Percentiles rank a stretch among this genome's conserved stretches.
phyloP scores from a whole-genome alignment of 768 basidiomycete species.

The Psilocybe azurescens region DNA sequence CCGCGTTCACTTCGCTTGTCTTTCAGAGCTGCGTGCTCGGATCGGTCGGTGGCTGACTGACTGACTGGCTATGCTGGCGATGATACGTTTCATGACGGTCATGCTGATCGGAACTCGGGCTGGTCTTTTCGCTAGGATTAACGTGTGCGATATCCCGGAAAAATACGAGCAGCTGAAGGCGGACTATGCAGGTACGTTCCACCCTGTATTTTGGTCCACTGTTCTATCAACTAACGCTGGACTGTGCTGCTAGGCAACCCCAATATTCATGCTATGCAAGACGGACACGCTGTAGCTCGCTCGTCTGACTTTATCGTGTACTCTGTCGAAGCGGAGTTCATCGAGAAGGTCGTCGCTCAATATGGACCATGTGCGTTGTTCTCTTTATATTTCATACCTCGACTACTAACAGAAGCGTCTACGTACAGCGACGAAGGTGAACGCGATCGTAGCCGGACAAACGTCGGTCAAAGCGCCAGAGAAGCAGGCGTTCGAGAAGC shows the following conservation, averaged over 20 bases:
- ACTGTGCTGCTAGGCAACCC: conserved; percentile 46
- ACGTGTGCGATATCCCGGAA: conserved; percentile 86
- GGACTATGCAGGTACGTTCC: conserved; percentile 63
- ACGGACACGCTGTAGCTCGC: conserved; percentile 61
- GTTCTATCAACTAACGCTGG: neutral
- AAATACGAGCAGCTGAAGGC: conserved; percentile 68
- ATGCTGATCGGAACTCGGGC: no score
- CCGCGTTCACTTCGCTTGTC: no score
- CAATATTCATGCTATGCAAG: conserved; percentile 65
- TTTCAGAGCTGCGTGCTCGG: no score
- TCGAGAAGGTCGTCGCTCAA: conserved; percentile 47
- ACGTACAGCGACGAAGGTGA: conserved; percentile 65
- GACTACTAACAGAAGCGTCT: conserved; percentile 74
- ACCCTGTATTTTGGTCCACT: neutral
- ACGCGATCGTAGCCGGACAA: conserved; percentile 77
- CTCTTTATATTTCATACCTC: neutral
- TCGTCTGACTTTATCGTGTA: no score
- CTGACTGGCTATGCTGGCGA: no score
- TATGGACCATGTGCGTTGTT: conserved; percentile 86
- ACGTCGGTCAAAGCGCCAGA: conserved; percentile 98
- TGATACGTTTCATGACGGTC: no score
- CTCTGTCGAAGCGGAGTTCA: no score
- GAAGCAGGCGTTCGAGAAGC: conserved; percentile 83
- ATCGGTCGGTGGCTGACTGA: no score
- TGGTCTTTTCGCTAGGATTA: conserved; percentile 58